Evolutionary conservation across 306 rosid species (phyloP).

Genomic region (Malus sieversii): DNA sequence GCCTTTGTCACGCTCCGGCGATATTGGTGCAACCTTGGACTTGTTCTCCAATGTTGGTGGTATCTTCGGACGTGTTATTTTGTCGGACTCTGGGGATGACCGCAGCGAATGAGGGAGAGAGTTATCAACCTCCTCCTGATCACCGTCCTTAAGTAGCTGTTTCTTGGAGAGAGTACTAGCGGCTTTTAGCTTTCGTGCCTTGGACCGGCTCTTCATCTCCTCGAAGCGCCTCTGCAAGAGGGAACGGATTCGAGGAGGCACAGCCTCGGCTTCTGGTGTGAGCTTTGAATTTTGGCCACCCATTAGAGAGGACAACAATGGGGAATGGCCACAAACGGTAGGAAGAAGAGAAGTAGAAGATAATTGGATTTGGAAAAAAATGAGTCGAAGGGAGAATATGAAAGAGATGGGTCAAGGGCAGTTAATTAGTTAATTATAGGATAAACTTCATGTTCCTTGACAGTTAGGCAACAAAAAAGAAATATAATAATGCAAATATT

Average conservation of each 20-base stretch:
- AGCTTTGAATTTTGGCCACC: slow-evolving; percentile 52
- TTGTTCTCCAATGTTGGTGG: not conserved
- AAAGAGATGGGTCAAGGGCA: slow-evolving; percentile 10
- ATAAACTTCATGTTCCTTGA: slow-evolving; percentile 2
- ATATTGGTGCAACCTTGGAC: not conserved
- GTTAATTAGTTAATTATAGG: not conserved
- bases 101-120: not conserved
- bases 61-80: slow-evolving; percentile 7
- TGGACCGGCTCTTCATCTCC: slow-evolving; percentile 27
- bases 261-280: slow-evolving; percentile 19
- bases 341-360: not conserved
- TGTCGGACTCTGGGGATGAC: slow-evolving; percentile 1
- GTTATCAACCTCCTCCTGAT: slow-evolving; percentile 6
- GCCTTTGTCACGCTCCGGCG: not conserved
- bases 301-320: slow-evolving; percentile 32
- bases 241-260: slow-evolving; percentile 32
- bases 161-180: slow-evolving; percentile 34
- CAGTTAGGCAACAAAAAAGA: not conserved
- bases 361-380: not conserved
- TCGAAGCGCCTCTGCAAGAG: slow-evolving; percentile 10
- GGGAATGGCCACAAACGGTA: slow-evolving; percentile 1
- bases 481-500: not conserved
- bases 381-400: not conserved
- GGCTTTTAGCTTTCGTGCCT: not conserved
- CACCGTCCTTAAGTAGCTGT: slow-evolving; percentile 27